Evolutionary conservation across 208 protist genomes (phyloP), one percentile per base, ranked within the genome.

Genomic region (Crithidia acanthocephali): DNA sequence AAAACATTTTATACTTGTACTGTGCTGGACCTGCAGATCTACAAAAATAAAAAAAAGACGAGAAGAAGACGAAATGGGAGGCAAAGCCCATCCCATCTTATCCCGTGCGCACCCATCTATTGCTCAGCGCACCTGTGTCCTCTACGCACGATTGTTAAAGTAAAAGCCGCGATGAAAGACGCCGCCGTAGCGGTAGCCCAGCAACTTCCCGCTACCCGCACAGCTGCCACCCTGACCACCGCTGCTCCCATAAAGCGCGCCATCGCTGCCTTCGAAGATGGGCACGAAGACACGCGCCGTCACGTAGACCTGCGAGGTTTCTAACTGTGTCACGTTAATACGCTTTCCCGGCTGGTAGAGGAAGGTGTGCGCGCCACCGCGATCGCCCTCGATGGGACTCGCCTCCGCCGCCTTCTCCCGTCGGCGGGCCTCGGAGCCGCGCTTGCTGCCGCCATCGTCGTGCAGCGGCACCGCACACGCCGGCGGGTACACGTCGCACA

Each of bases 271-370:
- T 40, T 79, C 74, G 50, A 81, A 81, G 18, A 95, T 70, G 9
- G 90, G 90, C 53, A 91, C 68, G 62, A 95, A 95, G 22, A 84
- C 76, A 8, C 90, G 86, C 48, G 90, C 90, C 55, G 90, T 92
- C 50, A 95, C 42, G 45, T 84, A 86, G 30, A 88, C 86, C 58
- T 76, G 69, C 52, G 85, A 60, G 3, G 83, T 77, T 37, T 85
- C 73, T n/a, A 95, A 60, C 61, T 83, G 71, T 33, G 90, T 91
- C 25, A 95, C 74, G 18, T 76, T 72, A 68, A 95, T 91, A 22
- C 73, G 74, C 44, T 81, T 80, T 33, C 83, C 82, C 6, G 70
- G 65, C 42, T 76, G 64, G 51, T 95, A 95, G 2, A 90, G n/a
- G 45, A 81, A 80, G 3, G 90, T 95, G 62, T 79, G 62, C 27